Evolutionary conservation across 2,329 filamentous ascomycete species (phyloP).

Genomic region (Exophiala mesophila): DNA sequence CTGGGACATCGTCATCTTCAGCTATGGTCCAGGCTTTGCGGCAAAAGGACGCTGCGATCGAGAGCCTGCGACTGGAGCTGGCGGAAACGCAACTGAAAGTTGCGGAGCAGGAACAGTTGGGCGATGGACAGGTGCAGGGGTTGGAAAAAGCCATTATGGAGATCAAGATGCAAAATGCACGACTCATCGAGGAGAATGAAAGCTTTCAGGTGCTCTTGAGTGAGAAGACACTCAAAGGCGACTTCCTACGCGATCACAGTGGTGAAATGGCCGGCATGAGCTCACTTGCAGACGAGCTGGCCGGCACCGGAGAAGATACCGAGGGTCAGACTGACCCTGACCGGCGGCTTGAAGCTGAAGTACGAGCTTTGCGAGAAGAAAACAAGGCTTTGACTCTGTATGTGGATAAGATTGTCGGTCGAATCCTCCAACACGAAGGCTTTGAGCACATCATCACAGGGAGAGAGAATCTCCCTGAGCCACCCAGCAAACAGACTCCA

Average conservation of each 20-base stretch:
- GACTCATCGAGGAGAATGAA: constrained; percentile 97
- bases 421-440: constrained; percentile 86
- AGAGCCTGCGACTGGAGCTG: constrained; percentile 83
- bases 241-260: constrained; percentile 63
- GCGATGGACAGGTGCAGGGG: constrained; percentile 79
- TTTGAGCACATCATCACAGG: constrained; percentile 66
- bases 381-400: constrained; percentile 97
- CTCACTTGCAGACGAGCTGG: constrained; percentile 82
- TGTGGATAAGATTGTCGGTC: constrained; percentile 98
- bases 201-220: constrained; percentile 93
- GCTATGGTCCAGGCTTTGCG: constrained; percentile 60
- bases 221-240: constrained; percentile 91
- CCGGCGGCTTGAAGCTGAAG: constrained; percentile 69
- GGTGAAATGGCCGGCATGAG: constrained; percentile 44
- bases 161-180: constrained; percentile 89
- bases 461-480: constrained; percentile 35
- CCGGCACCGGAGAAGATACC: constrained; percentile 56
- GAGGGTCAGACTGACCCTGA: constrained; percentile 58
- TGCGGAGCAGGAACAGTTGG: constrained; percentile 88
- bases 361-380: constrained; percentile 78
- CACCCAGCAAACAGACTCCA: constrained; percentile 38
- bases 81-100: constrained; percentile 94
- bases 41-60: constrained; percentile 95
- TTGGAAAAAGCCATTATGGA: constrained; percentile 89
- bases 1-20: constrained; percentile 2